Base-by-base conservation (phyloP, 169 alveolate species). In the Plasmodium berghei region DNA sequence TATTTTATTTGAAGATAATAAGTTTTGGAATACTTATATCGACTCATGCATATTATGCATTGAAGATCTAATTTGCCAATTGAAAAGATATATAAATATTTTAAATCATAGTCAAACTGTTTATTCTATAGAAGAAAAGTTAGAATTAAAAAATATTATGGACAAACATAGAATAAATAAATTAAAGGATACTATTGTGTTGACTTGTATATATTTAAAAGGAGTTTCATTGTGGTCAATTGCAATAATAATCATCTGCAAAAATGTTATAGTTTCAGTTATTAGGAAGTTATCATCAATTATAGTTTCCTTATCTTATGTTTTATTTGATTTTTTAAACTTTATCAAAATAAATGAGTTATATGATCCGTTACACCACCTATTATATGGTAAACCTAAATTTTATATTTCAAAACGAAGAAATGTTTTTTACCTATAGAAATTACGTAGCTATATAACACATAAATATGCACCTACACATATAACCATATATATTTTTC, bases 231-330 rank as follows among this genome's bases (percentile, higher is more conserved):
- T 75, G 10, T 75, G 89, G 89, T 62, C 89, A 12, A 75, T 75
- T 63, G 89, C 89, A 45, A 75, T 75, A 75, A 75, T 73, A 49
- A 75, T 75, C 64, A 75, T 75, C 52, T 75, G 89, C 42, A 75
- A 75, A 64, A 75, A 64, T 75, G 89, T 75, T 56, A 75, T 75
- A 58, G 77, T 75, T 20, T 75, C 89, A 24, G 89, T 75, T 75
- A 75, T 75, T 49, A 75, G 89, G 26, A 75, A 75, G 58, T 64
- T 75, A 52, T 75, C 89, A 54, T 75, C 89, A 67, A 75, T 75
- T 70, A 75, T 75, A 75, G 89, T 75, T 63, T 75, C 89, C 75
- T 75, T 75, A 46, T 75, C 89, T 24, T 75, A 75, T 75, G 89
- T 75, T 62, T 75, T 75, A 75, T 75, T 75, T 75, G 89, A 75